Evolutionary conservation across 2,329 filamentous ascomycete species (phyloP).

Genomic region (Monilinia aucupariae): DNA sequence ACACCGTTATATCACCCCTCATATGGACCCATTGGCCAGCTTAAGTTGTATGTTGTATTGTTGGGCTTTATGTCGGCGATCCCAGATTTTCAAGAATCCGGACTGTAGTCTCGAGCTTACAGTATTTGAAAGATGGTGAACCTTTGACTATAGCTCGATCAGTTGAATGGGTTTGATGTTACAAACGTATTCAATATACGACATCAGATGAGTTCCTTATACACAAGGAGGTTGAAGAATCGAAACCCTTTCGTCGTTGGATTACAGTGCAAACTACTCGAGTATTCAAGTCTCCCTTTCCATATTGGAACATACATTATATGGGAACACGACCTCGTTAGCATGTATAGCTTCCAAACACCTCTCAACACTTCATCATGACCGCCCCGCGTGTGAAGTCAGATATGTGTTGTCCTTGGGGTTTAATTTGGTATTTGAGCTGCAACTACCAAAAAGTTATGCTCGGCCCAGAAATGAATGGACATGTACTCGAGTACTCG

Average conservation of each 20-base stretch:
- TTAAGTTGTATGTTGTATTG: background rate
- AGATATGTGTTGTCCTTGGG: background rate
- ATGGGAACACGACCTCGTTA: too few species aligned
- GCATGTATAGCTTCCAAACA: too few species aligned
- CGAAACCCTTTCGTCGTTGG: background rate
- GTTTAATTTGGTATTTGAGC: background rate
- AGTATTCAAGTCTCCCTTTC: too few species aligned
- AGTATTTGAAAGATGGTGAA: background rate
- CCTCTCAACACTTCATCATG: too few species aligned
- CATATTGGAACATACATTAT: too few species aligned
- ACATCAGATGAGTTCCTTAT: background rate
- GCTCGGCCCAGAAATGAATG: too few species aligned
- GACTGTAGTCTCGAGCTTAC: background rate
- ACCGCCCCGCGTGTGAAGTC: too few species aligned
- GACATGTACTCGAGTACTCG: too few species aligned
- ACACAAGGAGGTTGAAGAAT: background rate
- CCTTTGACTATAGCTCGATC: background rate
- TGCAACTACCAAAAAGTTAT: background rate
- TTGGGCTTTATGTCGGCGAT: too few species aligned
- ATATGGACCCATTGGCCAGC: background rate
- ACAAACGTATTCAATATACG: background rate
- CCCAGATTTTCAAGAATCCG: background rate
- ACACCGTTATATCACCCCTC: slow-evolving; percentile 3
- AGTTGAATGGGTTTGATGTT: background rate
- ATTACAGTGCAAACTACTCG: background rate